Conservation (phyloP, 2,329 filamentous ascomycete species). For the Fusarium sp. region DNA sequence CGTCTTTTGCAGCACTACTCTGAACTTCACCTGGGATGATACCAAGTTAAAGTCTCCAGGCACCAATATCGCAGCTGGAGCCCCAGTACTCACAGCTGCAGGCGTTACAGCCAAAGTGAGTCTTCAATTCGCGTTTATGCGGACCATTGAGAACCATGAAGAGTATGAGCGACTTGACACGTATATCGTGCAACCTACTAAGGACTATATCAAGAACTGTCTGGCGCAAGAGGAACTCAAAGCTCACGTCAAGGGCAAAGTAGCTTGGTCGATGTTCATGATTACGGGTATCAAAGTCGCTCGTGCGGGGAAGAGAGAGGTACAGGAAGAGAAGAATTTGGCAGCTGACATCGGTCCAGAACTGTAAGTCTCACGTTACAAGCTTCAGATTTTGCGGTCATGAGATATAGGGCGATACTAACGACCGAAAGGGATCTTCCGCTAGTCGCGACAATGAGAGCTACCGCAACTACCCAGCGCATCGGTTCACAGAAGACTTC, state of each 20-base stretch:
- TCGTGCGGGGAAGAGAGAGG: neutral
- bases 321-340: fast-evolving
- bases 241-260: neutral
- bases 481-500: fast-evolving
- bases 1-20: fast-evolving
- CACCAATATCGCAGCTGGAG: fast-evolving
- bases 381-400: no score
- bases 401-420: fast-evolving
- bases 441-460: neutral
- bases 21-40: neutral
- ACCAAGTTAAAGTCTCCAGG: fast-evolving
- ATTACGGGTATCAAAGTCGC: neutral
- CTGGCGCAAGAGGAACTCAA: fast-evolving
- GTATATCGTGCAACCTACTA: neutral
- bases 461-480: neutral
- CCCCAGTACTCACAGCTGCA: fast-evolving
- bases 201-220: neutral
- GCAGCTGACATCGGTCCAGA: neutral
- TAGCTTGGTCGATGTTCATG: neutral
- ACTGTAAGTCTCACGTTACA: neutral
- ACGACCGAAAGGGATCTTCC: neutral
- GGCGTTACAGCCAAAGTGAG: neutral
- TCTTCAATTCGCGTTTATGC: neutral
- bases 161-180: neutral
- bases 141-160: neutral